A percentile compares a stretch with the other conserved stretches of the same genome.
phyloP scores from a whole-genome alignment of 2,329 filamentous ascomycete species.

The Curvularia sp. region DNA sequence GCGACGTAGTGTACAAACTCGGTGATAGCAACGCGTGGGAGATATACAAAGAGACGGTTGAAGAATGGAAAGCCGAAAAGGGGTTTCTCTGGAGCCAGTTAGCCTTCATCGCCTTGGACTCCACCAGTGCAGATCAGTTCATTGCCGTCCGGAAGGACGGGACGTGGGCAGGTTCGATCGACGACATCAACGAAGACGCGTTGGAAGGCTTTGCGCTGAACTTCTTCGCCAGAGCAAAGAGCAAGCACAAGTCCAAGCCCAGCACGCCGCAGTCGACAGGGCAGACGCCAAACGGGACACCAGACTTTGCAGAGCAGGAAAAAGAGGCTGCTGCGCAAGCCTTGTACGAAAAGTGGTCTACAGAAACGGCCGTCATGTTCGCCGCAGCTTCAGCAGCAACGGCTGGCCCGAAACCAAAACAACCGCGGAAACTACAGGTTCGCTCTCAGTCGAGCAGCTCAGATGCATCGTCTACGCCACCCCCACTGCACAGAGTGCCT shows the following conservation, averaged over 20 bases:
- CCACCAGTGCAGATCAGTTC: conserved; percentile 43
- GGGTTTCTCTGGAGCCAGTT: conserved; percentile 44
- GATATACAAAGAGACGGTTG: conserved; percentile 45
- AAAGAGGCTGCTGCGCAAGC: conserved; percentile 34
- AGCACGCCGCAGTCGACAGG: conserved; percentile 13
- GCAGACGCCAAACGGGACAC: conserved; percentile 4
- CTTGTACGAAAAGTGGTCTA: conserved; percentile 44
- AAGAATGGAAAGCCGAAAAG: conserved; percentile 45
- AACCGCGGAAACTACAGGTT: conserved; percentile 37
- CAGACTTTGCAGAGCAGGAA: conserved; percentile 10
- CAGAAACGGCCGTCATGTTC: conserved; percentile 35
- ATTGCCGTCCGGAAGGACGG: conserved; percentile 45
- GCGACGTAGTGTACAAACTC: conserved; percentile 39
- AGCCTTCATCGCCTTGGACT: conserved; percentile 42
- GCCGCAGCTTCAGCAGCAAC: conserved; percentile 38
- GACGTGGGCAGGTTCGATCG: conserved; percentile 48
- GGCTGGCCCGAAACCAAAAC: conserved; percentile 23
- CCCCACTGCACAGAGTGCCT: conserved; percentile 41
- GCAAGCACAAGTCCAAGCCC: conserved; percentile 28
- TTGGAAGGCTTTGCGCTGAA: conserved; percentile 42
- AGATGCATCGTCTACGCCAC: conserved; percentile 24
- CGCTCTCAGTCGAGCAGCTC: conserved; percentile 39
- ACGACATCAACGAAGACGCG: conserved; percentile 45
- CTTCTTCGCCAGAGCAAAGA: conserved; percentile 36
- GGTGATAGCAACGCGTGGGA: conserved; percentile 37